phyloP scores from a whole-genome alignment of 2,329 filamentous ascomycete genomes.

The Talaromyces pinophilus region DNA sequence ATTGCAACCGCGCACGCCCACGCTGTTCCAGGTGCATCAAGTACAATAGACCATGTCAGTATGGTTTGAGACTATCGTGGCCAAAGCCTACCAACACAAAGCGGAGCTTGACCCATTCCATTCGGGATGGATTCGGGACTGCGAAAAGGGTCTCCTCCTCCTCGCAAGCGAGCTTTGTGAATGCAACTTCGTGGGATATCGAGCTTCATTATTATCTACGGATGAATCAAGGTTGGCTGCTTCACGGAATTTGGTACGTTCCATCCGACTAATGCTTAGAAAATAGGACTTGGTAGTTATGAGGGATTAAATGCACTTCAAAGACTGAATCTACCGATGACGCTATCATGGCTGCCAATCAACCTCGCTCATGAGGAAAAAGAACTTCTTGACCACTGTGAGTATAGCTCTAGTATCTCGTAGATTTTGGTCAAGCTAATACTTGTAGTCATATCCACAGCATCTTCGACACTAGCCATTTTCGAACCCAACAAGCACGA shows the following conservation, averaged over 20 bases:
- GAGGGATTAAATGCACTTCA: constrained; percentile 11
- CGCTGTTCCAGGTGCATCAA: constrained; percentile 18
- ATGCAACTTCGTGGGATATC: constrained; percentile 18
- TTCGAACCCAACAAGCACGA: constrained; percentile 13
- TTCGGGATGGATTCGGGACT: constrained; percentile 12
- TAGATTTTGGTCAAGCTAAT: constrained; percentile 1
- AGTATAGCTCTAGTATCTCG: constrained; percentile 1
- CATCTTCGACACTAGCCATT: constrained; percentile 12
- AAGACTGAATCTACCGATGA: constrained; percentile 12
- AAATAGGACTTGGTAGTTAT: constrained; percentile 18
- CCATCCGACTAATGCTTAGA: constrained; percentile 10
- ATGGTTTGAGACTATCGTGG: constrained; percentile 18
- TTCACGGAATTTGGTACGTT: constrained; percentile 10
- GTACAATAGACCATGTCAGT: constrained; percentile 19
- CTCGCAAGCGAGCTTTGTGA: constrained; percentile 14
- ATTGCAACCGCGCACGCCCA: constrained; percentile 17
- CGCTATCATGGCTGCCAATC: constrained; percentile 18
- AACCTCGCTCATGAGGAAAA: constrained; percentile 17
- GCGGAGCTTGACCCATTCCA: constrained; percentile 18
- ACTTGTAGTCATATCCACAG: constrained; percentile 14
- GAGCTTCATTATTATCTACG: constrained; percentile 17
- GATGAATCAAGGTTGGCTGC: constrained; percentile 17
- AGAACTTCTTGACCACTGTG: constrained; percentile 18
- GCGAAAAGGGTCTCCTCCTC: constrained; percentile 14
- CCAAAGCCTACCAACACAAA: constrained; percentile 21